phyloP scores from a whole-genome alignment of 2,329 filamentous ascomycete species.

The Neobulgaria alba region DNA sequence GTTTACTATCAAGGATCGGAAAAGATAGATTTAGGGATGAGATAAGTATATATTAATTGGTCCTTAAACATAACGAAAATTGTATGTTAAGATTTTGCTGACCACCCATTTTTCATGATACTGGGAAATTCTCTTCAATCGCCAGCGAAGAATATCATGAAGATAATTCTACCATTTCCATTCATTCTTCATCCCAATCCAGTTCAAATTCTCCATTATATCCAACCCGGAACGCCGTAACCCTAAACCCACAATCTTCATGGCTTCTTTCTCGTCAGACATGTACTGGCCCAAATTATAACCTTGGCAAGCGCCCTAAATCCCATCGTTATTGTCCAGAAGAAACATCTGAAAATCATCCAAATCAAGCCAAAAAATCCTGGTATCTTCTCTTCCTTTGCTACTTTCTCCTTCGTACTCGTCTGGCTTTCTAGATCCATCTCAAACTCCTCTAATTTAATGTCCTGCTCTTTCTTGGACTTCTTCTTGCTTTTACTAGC shows the following conservation, averaged over 20 bases:
- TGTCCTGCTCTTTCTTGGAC: slow-evolving; percentile 13
- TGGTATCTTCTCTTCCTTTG: slow-evolving; percentile 37
- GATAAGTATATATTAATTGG: slow-evolving; percentile 18
- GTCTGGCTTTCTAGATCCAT: slow-evolving; percentile 56
- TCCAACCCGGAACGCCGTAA: background rate
- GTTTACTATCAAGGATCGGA: slow-evolving; percentile 53
- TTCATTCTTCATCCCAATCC: background rate
- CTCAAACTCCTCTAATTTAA: slow-evolving; percentile 48
- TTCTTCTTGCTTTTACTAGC: slow-evolving; percentile 14
- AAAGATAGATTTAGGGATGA: slow-evolving; percentile 33
- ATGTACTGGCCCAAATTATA: slow-evolving; percentile 43
- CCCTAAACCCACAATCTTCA: slow-evolving; percentile 4
- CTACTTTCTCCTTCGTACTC: slow-evolving; percentile 21
- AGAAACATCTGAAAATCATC: slow-evolving; percentile 46
- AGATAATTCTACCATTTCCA: background rate
- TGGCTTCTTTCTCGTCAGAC: slow-evolving; percentile 38
- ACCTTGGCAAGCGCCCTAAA: slow-evolving; percentile 45
- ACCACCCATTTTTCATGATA: slow-evolving; percentile 1
- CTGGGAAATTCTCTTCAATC: slow-evolving; percentile 3
- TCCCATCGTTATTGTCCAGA: slow-evolving; percentile 48
- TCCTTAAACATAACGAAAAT: slow-evolving; percentile 22
- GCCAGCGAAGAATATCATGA: slow-evolving; percentile 8
- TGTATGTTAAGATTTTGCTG: slow-evolving; percentile 18
- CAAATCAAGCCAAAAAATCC: slow-evolving; percentile 43
- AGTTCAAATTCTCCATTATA: slow-evolving; percentile 2